These are phyloP conservation scores for Cyberlindnera sargentensis DNA, from an alignment of 805 yeast species.

Conservation along the genomic window DNA sequence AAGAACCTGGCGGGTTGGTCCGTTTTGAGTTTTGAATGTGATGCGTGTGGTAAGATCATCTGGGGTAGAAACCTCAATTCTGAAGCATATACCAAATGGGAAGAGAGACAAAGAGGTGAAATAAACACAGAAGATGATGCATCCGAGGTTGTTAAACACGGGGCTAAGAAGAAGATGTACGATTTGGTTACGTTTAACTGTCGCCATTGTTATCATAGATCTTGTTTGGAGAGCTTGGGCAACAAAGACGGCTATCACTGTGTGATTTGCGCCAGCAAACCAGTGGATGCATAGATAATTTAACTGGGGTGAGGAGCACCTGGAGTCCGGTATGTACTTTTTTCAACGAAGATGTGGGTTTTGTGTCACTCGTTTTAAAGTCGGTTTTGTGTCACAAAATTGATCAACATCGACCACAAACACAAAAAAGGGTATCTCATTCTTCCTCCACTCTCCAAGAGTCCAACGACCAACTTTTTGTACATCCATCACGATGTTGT, in stretches of 20 bases:
- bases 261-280: slow-evolving; percentile 31
- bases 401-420: not conserved
- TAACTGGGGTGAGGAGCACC: not conserved
- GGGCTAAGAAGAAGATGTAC: not conserved
- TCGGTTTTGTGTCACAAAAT: not conserved
- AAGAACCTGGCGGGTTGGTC: slow-evolving; percentile 59
- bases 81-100: slow-evolving; percentile 52
- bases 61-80: slow-evolving; percentile 61
- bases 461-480: not conserved
- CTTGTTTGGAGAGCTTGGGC: slow-evolving; percentile 47
- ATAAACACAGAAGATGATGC: slow-evolving; percentile 2
- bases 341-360: not conserved
- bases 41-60: slow-evolving; percentile 65
- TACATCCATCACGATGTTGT: slow-evolving; percentile 8
- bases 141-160: no score
- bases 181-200: slow-evolving; percentile 54
- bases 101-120: slow-evolving; percentile 30
- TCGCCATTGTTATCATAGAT: slow-evolving; percentile 56
- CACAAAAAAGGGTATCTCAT: not conserved
- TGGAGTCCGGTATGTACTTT: no score
- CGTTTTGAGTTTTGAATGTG: slow-evolving; percentile 49
- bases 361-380: not conserved
- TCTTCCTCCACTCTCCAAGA: not conserved
- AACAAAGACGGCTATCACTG: slow-evolving; percentile 26
- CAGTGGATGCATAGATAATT: not conserved